Evolutionary conservation across 2,329 filamentous ascomycete species (phyloP).

Genomic region (Penicillium nordicum): DNA sequence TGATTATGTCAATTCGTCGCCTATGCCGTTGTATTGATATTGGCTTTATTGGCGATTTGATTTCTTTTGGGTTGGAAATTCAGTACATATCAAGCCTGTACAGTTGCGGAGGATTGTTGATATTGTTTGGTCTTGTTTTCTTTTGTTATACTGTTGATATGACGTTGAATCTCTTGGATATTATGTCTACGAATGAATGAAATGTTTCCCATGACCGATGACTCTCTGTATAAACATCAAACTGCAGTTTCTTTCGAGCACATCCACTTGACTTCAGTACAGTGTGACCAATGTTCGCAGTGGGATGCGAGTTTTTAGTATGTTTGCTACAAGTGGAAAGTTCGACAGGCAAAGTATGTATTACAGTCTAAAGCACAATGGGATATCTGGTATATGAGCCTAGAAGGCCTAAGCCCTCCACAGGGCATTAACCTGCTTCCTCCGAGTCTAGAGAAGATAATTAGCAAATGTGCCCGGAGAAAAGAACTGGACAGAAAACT

Average conservation of each 20-base stretch:
- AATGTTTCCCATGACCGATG: not conserved
- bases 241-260: too few relatives aligned
- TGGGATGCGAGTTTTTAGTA: not conserved
- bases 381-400: not conserved
- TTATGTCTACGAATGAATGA: constrained; percentile 1
- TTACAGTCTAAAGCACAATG: constrained; percentile 5
- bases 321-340: not conserved
- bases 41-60: not conserved
- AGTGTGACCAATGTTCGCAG: not conserved
- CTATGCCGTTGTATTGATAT: constrained; percentile 22
- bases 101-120: not conserved
- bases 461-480: constrained; percentile 12
- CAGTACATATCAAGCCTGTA: not conserved
- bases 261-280: not conserved
- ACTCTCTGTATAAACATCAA: too few relatives aligned
- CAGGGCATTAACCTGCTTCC: constrained; percentile 24
- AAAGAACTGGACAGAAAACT: constrained; percentile 34
- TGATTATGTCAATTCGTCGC: constrained; percentile 23
- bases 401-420: constrained; percentile 17
- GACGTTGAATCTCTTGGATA: not conserved
- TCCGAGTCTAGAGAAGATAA: constrained; percentile 12
- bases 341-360: not conserved
- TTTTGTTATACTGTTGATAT: not conserved
- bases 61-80: not conserved
- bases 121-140: not conserved